Evolutionary conservation across 495 filamentous ascomycete species (phyloP).

Genomic region (Talaromyces thailandensis): DNA sequence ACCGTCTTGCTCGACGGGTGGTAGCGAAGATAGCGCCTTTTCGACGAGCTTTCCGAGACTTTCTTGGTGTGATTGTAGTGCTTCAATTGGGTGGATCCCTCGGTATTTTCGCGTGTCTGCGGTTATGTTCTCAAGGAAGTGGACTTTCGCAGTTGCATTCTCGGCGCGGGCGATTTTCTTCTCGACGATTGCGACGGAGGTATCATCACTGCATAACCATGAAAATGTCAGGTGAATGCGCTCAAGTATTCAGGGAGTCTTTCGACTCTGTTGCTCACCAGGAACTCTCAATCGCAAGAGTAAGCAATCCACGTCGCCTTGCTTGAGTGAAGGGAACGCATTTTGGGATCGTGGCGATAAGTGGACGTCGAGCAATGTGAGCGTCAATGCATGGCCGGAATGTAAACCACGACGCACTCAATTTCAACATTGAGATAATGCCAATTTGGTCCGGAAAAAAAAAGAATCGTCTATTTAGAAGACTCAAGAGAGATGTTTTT

Average conservation of each 20-base stretch:
- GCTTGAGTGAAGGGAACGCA: background rate
- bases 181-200: constrained; percentile 77
- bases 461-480: background rate
- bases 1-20: constrained; percentile 13
- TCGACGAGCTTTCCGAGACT: constrained; percentile 57
- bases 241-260: background rate
- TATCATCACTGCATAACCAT: constrained; percentile 62
- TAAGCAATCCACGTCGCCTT: constrained; percentile 43
- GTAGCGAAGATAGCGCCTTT: constrained; percentile 50
- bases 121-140: constrained; percentile 77
- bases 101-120: constrained; percentile 59
- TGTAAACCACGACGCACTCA: background rate
- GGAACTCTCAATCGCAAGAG: constrained; percentile 90
- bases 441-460: background rate
- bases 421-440: background rate
- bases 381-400: background rate
- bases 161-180: too few relatives aligned
- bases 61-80: constrained; percentile 63
- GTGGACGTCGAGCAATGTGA: background rate
- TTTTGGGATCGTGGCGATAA: background rate
- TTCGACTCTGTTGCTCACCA: constrained; percentile 37
- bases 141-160: constrained; percentile 43
- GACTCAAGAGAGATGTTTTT: background rate
- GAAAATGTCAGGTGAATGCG: background rate
- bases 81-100: constrained; percentile 70